A percentile compares a stretch with the other conserved stretches of the same genome.
Evolutionary conservation across 169 alveolate species (phyloP).

Genomic region (Babesia caballi): DNA sequence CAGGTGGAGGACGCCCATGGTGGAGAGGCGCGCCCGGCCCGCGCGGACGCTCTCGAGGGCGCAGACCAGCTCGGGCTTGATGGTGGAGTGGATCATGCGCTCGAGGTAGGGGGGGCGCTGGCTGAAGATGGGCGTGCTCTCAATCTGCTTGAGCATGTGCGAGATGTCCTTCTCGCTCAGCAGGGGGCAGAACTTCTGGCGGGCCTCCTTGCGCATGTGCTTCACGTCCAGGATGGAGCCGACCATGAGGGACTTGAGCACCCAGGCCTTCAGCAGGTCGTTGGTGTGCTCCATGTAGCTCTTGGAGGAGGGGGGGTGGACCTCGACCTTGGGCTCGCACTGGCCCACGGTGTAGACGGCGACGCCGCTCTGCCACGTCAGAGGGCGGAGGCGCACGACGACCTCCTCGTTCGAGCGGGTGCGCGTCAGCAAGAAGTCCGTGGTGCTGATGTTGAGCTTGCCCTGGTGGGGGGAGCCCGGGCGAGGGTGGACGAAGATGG

Average conservation of each 20-base stretch:
- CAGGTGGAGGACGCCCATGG: constrained; percentile 72
- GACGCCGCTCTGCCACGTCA: constrained; percentile 49
- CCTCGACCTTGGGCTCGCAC: constrained; percentile 82
- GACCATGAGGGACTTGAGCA: constrained; percentile 60
- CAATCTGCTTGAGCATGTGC: constrained; percentile 69
- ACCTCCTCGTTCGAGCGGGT: constrained; percentile 41
- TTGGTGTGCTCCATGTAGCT: constrained; percentile 68
- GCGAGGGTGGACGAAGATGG: constrained; percentile 64
- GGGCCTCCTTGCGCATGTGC: constrained; percentile 68
- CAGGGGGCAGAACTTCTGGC: constrained; percentile 72
- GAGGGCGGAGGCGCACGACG: constrained; percentile 41
- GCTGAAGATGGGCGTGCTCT: constrained; percentile 51
- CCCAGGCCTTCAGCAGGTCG: constrained; percentile 78
- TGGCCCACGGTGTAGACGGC: constrained; percentile 84
- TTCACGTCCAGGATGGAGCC: constrained; percentile 64
- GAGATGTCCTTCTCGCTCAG: constrained; percentile 75
- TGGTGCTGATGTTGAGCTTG: constrained; percentile 45
- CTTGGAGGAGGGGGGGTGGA: constrained; percentile 77
- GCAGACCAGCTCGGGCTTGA: constrained; percentile 80
- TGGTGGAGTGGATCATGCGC: constrained; percentile 71
- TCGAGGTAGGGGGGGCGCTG: constrained; percentile 69
- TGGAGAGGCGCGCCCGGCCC: constrained; percentile 70
- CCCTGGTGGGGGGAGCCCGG: constrained; percentile 21
- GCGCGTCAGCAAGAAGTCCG: constrained; percentile 72
- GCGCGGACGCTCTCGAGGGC: constrained; percentile 79